Base-by-base conservation (phyloP, 345 rosid genomes). In the Citrus unshiu region DNA sequence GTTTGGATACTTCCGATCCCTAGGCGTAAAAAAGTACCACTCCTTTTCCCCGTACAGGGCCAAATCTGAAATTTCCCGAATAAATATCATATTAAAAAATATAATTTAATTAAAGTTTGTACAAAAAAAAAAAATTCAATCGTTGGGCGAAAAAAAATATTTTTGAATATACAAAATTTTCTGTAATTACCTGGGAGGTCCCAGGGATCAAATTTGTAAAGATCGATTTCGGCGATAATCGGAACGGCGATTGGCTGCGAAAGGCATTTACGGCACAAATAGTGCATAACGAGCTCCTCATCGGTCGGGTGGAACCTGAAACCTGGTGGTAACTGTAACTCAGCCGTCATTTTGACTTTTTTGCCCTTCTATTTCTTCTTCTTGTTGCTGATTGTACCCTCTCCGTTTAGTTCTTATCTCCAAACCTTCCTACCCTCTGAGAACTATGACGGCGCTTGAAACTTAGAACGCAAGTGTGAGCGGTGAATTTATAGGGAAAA, bases 301-400 rank as follows among this genome's bases (percentile, higher is more conserved):
- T 95, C 97, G 43, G 98, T 93, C 16, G 98, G 98, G 83, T 95
- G 97, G 86, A 95, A 95, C 57, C 99, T 81, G 88, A 95, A 95
- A 5, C 99, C 99, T 1, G 98, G 93, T 6, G 98, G 99, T 64
- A 95, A 78, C 70, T 90, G 92, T 69, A 93, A 79, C 37, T 77
- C 84, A 25, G 82, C 81, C 66, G 83, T 77, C 89, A 87, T 85
- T 80, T 77, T 67, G 66, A 79, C 74, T 29, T 5, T 67, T 70
- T 16, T 75, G 21, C 74, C 79, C 62, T 62, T 58, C 27, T 43
- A 1, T 1, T 34, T 59, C 25, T 62, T 72, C 35, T 69, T 29
- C 0, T 76, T 21, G 4, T 19, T 3, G 13, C 72, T 7, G 8
- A 19, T 19, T 8, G 22, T 14, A 5, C n/a, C 14, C n/a, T 43